Conservation (phyloP, 1,139 yeast genomes). For the Petasospora rhodanensis region DNA sequence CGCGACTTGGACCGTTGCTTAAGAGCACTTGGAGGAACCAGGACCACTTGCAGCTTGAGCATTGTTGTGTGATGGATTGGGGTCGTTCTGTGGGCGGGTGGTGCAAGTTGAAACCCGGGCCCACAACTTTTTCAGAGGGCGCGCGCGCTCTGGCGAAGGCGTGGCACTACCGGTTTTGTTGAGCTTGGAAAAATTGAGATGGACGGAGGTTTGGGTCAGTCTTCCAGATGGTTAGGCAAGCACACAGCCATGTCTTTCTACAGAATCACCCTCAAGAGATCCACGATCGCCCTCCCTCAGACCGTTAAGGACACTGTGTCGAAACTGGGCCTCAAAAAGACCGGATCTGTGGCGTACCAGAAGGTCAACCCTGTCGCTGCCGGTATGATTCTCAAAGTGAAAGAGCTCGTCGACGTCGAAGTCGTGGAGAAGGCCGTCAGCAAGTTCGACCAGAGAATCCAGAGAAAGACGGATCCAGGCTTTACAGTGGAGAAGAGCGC, state of each 20-base stretch:
- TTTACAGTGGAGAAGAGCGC: constrained; percentile 44
- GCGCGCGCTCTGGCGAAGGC: too few species aligned
- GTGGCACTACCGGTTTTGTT: too few species aligned
- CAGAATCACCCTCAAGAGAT: constrained; percentile 73
- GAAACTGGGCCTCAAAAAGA: constrained; percentile 70
- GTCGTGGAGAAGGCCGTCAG: constrained; percentile 52
- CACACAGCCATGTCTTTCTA: constrained; percentile 45
- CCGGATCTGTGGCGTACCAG: constrained; percentile 73
- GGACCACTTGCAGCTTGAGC: constrained; percentile 24
- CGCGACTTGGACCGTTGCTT: constrained; percentile 10
- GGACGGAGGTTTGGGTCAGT: too few species aligned
- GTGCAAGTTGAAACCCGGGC: too few species aligned
- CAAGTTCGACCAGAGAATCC: constrained; percentile 46
- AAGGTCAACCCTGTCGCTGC: constrained; percentile 75
- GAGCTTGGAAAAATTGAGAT: too few species aligned
- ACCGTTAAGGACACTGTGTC: constrained; percentile 58
- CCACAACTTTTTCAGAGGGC: too few species aligned
- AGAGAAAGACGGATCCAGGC: constrained; percentile 63
- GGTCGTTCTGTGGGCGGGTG: background rate
- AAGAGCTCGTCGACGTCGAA: constrained; percentile 86
- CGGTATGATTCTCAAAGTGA: constrained; percentile 76
- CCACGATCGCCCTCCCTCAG: constrained; percentile 82
- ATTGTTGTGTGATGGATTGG: constrained; percentile 3
- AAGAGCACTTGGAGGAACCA: constrained; percentile 34
- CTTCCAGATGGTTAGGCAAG: too few species aligned